Conservation (phyloP, 805 yeast species). For the Brettanomyces sp. region DNA sequence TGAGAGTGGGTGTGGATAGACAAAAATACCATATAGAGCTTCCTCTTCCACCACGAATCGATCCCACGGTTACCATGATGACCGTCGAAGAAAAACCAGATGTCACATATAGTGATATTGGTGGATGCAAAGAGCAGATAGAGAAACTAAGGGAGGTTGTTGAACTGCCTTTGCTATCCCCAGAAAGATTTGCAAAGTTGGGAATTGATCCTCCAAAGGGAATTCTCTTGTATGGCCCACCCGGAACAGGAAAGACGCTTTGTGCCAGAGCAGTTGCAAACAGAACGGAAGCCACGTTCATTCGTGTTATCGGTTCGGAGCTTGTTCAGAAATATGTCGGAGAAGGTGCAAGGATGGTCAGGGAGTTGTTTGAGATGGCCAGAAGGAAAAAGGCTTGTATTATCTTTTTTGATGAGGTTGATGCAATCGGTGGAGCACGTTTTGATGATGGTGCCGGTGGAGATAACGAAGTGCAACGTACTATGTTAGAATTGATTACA, state of each 20-base stretch:
- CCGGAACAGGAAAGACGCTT: conserved; percentile 96
- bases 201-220: conserved; percentile 99
- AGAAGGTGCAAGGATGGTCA: conserved; percentile 99
- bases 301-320: conserved; percentile 97
- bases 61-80: conserved; percentile 99
- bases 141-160: conserved; percentile 95
- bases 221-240: conserved; percentile 91
- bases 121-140: conserved; percentile 97
- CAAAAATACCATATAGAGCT: conserved; percentile 93
- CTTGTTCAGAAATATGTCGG: conserved; percentile 98
- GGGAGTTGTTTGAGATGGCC: conserved; percentile 98
- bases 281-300: conserved; percentile 97
- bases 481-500: conserved; percentile 96
- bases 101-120: conserved; percentile 95
- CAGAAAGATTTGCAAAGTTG: conserved; percentile 91
- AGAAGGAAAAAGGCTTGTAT: conserved; percentile 97
- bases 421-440: conserved; percentile 99
- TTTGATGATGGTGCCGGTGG: conserved; percentile 99
- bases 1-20: conserved; percentile 99
- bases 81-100: conserved; percentile 99
- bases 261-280: conserved; percentile 99
- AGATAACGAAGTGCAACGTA: conserved; percentile 97
- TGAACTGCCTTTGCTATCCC: conserved; percentile 85
- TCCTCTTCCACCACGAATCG: conserved; percentile 96
- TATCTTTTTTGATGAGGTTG: conserved; percentile 95